These are phyloP conservation scores for Arthrocladium fulminans DNA, from an alignment of 2,329 filamentous ascomycete species.

Conservation along the genomic window DNA sequence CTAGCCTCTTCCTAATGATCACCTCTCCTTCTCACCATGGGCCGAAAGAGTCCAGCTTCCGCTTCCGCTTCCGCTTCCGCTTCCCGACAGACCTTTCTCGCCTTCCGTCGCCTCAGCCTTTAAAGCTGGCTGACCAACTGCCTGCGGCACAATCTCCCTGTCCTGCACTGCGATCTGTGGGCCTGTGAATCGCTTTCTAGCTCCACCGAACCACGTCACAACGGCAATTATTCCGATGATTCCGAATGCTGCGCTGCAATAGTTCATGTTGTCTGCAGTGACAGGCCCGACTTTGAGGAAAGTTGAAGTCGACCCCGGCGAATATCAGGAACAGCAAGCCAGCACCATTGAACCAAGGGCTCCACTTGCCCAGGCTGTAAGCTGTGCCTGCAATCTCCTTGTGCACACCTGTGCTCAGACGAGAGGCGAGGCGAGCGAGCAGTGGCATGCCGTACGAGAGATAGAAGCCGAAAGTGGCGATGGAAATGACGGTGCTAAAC, in stretches of 20 bases:
- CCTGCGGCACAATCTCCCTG: not conserved
- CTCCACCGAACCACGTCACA: constrained; percentile 26
- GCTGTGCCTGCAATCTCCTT: constrained; percentile 34
- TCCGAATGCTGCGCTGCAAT: constrained; percentile 47
- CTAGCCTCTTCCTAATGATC: too few species aligned
- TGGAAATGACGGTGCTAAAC: constrained; percentile 24
- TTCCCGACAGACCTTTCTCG: too few species aligned
- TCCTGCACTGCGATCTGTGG: constrained; percentile 10
- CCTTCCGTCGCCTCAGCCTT: too few species aligned
- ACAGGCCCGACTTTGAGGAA: constrained; percentile 45
- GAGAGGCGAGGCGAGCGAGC: constrained; percentile 1
- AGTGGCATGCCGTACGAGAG: constrained; percentile 28
- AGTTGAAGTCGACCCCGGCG: constrained; percentile 49
- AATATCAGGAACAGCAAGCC: constrained; percentile 47
- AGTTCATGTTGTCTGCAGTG: constrained; percentile 46
- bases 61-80: too few species aligned
- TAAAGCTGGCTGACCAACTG: not conserved
- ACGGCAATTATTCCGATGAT: constrained; percentile 42
- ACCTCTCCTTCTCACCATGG: too few species aligned
- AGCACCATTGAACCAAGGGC: constrained; percentile 39
- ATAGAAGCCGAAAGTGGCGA: constrained; percentile 30
- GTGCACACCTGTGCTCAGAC: not conserved
- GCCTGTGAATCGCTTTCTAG: constrained; percentile 28
- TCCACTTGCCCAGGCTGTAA: constrained; percentile 35
- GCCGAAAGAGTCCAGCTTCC: too few species aligned